These are phyloP conservation scores for Acer yangbiense DNA, from an alignment of 345 rosid species.

Conservation along the genomic window DNA sequence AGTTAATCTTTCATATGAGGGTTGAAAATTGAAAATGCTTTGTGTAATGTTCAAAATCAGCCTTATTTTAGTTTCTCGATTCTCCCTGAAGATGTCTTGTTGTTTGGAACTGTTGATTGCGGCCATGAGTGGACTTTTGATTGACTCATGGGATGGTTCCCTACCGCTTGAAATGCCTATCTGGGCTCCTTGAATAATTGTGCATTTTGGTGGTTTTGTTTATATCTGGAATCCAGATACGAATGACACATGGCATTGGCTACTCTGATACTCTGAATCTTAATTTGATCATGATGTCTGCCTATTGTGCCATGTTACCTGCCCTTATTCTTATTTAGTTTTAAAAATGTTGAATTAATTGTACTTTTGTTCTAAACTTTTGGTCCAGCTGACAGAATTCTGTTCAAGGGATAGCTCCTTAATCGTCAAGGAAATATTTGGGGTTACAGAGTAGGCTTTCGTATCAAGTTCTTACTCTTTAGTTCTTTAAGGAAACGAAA, in stretches of 20 bases:
- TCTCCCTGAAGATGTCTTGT: neutral
- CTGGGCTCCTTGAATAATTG: neutral
- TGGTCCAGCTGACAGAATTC: slow-evolving; percentile 85
- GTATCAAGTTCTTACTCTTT: slow-evolving; percentile 6
- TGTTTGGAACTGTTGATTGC: neutral
- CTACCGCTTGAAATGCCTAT: neutral
- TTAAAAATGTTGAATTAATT: slow-evolving; percentile 5
- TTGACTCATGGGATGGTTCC: neutral
- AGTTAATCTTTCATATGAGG: neutral
- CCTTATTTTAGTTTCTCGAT: neutral
- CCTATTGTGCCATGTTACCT: neutral
- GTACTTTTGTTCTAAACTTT: slow-evolving; percentile 20
- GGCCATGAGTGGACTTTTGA: neutral
- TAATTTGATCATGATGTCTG: neutral
- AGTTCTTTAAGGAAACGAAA: slow-evolving; percentile 6
- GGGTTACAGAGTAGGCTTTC: slow-evolving; percentile 81
- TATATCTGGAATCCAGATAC: neutral
- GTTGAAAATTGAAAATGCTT: neutral
- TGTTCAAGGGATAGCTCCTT: slow-evolving; percentile 77
- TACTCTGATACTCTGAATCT: slow-evolving; percentile 5
- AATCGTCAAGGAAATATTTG: slow-evolving; percentile 86
- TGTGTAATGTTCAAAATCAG: neutral
- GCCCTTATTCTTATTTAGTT: slow-evolving; percentile 3
- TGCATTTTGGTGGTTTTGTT: neutral
- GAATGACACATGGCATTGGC: slow-evolving; percentile 7